phyloP scores from a whole-genome alignment of 73 alveolate genomes.

The Paramecium sexaurelia region DNA sequence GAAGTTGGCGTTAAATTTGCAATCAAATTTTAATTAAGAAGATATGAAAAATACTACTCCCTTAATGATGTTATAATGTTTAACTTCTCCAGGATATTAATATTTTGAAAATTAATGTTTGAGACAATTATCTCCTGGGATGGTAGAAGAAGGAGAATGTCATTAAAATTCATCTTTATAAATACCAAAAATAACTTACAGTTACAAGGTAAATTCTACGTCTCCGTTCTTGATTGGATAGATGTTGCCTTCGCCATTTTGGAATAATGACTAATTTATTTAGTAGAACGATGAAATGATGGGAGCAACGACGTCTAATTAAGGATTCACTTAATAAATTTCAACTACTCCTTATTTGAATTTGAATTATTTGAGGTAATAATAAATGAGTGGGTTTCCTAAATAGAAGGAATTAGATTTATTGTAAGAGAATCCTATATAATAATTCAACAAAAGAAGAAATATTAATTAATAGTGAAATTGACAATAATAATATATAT shows the following conservation, averaged over 20 bases:
- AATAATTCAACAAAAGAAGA: background rate
- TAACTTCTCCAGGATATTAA: background rate
- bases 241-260: background rate
- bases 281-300: background rate
- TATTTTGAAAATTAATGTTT: background rate
- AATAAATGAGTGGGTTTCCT: background rate
- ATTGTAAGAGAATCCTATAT: slow-evolving; percentile 1
- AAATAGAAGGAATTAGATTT: background rate
- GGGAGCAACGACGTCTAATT: background rate
- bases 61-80: background rate
- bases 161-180: background rate
- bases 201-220: background rate
- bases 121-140: background rate
- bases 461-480: background rate
- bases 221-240: background rate
- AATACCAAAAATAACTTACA: background rate
- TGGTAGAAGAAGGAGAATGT: background rate
- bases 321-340: background rate
- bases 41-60: background rate
- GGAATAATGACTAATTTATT: background rate
- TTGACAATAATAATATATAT: background rate
- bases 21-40: background rate
- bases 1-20: background rate
- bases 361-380: background rate
- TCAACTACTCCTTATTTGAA: slow-evolving; percentile 6